Evolutionary conservation across 2,329 filamentous ascomycete genomes (phyloP).

Genomic region (Dothideomycetes sp.): DNA sequence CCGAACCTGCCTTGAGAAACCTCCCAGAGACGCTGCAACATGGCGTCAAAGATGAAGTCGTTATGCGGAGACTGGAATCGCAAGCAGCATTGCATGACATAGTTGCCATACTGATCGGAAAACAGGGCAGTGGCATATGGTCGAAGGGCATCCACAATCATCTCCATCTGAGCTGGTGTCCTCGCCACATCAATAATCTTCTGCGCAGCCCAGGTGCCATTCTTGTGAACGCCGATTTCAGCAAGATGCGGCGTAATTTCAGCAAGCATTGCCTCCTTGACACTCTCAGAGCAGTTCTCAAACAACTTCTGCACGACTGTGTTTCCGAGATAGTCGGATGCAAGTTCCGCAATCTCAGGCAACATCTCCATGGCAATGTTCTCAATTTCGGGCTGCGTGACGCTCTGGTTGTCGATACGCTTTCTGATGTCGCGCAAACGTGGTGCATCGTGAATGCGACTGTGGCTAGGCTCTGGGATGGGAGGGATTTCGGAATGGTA

Average conservation of each 20-base stretch:
- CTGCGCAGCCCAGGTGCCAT: slow-evolving; percentile 97
- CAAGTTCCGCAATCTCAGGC: slow-evolving; percentile 86
- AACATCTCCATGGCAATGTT: slow-evolving; percentile 88
- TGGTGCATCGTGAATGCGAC: slow-evolving; percentile 82
- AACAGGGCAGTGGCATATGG: slow-evolving; percentile 86
- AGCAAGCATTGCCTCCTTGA: slow-evolving; percentile 82
- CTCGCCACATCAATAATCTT: slow-evolving; percentile 98
- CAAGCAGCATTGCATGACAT: slow-evolving; percentile 91
- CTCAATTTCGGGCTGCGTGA: slow-evolving; percentile 80
- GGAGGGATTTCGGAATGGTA: slow-evolving; percentile 81
- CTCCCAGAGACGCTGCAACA: slow-evolving; percentile 91
- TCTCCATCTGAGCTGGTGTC: slow-evolving; percentile 66
- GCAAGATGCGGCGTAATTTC: slow-evolving; percentile 86
- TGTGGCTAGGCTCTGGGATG: slow-evolving; percentile 78
- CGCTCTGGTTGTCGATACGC: slow-evolving; percentile 89
- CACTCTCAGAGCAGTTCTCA: slow-evolving; percentile 82
- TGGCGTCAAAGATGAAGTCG: slow-evolving; percentile 95
- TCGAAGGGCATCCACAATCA: slow-evolving; percentile 75
- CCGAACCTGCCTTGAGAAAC: slow-evolving; percentile 87
- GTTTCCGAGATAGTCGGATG: slow-evolving; percentile 94
- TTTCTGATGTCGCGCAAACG: slow-evolving; percentile 93
- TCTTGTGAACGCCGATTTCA: slow-evolving; percentile 97
- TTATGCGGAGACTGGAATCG: slow-evolving; percentile 84
- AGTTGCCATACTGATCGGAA: slow-evolving; percentile 96
- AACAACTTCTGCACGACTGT: slow-evolving; percentile 99